Evolutionary conservation across 2,329 filamentous ascomycete genomes (phyloP).

Genomic region (Seiridium cupressi): DNA sequence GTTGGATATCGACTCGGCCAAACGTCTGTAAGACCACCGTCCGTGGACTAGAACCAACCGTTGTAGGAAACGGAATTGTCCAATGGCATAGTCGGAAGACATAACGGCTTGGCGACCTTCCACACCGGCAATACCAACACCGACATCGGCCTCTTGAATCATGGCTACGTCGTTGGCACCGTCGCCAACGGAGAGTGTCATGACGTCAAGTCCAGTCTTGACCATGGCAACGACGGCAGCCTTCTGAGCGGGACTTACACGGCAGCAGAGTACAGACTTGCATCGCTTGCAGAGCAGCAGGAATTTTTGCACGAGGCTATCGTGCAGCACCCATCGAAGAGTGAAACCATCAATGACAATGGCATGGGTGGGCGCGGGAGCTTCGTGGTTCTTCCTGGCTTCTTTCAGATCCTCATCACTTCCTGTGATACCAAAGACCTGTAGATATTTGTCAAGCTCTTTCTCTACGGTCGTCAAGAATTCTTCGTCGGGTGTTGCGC

Average conservation of each 20-base stretch:
- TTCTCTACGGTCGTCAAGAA: conserved; percentile 60
- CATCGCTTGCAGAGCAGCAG: conserved; percentile 95
- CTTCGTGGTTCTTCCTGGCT: conserved; percentile 80
- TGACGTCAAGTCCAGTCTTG: conserved; percentile 90
- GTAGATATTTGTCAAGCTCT: conserved; percentile 72
- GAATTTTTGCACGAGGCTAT: conserved; percentile 85
- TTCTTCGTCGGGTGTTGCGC: conserved; percentile 43
- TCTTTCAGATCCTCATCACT: conserved; percentile 79
- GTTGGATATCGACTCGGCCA: conserved; percentile 93
- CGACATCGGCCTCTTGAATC: conserved; percentile 97
- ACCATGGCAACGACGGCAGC: conserved; percentile 96
- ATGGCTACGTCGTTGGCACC: conserved; percentile 96
- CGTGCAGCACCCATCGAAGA: conserved; percentile 81
- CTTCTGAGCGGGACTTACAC: conserved; percentile 95
- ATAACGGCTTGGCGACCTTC: conserved; percentile 92
- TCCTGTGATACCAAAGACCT: conserved; percentile 74
- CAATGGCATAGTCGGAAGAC: conserved; percentile 95
- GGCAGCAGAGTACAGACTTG: conserved; percentile 92
- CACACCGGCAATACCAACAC: conserved; percentile 90
- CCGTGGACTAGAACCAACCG: conserved; percentile 86
- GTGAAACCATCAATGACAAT: conserved; percentile 95
- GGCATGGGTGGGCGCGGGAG: conserved; percentile 84
- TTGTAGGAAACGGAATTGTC: conserved; percentile 87
- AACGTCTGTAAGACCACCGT: conserved; percentile 90
- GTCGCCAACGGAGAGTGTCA: conserved; percentile 91